Percentiles rank a stretch among this genome's conserved stretches.
Evolutionary conservation across 805 yeast genomes (phyloP).

Genomic region (Teunomyces cretensis): DNA sequence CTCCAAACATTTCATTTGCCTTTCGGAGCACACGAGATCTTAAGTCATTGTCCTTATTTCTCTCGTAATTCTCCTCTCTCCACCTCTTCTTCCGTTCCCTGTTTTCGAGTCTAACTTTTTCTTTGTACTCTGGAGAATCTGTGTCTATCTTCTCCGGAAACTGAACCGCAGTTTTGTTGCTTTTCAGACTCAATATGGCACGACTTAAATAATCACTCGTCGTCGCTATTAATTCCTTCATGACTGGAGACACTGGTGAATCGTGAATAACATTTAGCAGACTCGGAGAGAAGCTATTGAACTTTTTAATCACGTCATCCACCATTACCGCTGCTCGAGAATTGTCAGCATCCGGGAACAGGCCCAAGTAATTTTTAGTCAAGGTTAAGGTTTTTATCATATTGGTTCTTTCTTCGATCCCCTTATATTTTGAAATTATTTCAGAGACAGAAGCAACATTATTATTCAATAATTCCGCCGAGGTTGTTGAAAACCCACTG

Average conservation of each 20-base stretch:
- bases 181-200: conserved; percentile 17
- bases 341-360: conserved; percentile 9
- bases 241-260: conserved; percentile 9
- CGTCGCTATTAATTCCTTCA: conserved; percentile 8
- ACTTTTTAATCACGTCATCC: conserved; percentile 21
- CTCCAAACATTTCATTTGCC: conserved; percentile 68
- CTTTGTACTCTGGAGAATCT: conserved; percentile 45
- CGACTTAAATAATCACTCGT: conserved; percentile 10
- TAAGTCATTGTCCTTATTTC: conserved; percentile 86
- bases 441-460: conserved; percentile 14
- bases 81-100: conserved; percentile 78
- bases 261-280: conserved; percentile 6
- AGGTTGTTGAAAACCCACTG: conserved; percentile 21
- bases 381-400: conserved; percentile 29
- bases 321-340: conserved; percentile 22
- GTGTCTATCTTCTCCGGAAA: conserved; percentile 24
- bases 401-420: conserved; percentile 19
- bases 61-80: conserved; percentile 75
- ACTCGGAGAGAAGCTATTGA: conserved; percentile 6
- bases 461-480: not conserved
- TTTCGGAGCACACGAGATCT: conserved; percentile 74
- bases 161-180: conserved; percentile 12
- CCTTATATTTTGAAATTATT: conserved; percentile 21
- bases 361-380: conserved; percentile 32
- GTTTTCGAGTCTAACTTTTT: conserved; percentile 63